Evolutionary conservation across 192 early-diverging fungal species (phyloP).

Genomic region (Coemansia sp.): DNA sequence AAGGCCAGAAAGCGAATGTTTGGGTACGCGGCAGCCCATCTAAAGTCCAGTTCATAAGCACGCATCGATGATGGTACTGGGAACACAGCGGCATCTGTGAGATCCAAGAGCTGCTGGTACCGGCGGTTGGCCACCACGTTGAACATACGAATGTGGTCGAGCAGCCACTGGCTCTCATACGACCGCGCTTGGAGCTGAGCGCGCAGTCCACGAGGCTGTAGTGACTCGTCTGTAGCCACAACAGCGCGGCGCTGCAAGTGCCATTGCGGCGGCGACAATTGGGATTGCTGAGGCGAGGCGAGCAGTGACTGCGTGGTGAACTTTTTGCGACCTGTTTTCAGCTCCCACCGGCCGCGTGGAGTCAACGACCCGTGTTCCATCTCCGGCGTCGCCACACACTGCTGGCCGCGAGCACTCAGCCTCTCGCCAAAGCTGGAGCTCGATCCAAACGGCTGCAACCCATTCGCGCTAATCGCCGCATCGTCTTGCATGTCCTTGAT

Average conservation of each 20-base stretch:
- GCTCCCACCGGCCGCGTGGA: slow-evolving; percentile 49
- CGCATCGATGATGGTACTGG: slow-evolving; percentile 23
- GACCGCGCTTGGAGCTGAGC: slow-evolving; percentile 39
- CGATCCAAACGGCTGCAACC: slow-evolving; percentile 8
- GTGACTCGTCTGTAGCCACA: slow-evolving; percentile 3
- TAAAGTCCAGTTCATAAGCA: slow-evolving; percentile 32
- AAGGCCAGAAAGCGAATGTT: slow-evolving; percentile 35
- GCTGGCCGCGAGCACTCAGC: slow-evolving; percentile 18
- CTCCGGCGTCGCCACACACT: slow-evolving; percentile 20
- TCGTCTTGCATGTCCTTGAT: slow-evolving; percentile 28
- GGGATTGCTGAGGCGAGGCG: slow-evolving; percentile 9
- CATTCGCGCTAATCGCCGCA: background rate
- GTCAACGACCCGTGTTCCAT: slow-evolving; percentile 47
- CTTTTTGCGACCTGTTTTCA: slow-evolving; percentile 46
- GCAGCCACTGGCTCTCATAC: slow-evolving; percentile 53
- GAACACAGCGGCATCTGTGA: slow-evolving; percentile 2
- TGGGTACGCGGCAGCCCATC: slow-evolving; percentile 40
- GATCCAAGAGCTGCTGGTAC: slow-evolving; percentile 30
- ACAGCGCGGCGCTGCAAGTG: background rate
- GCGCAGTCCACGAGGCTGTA: slow-evolving; percentile 38
- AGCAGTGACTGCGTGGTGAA: slow-evolving; percentile 47
- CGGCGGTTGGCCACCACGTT: slow-evolving; percentile 24
- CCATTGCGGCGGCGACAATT: background rate
- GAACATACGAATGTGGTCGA: slow-evolving; percentile 19
- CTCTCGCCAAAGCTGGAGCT: slow-evolving; percentile 25